A percentile compares a stretch with the other conserved stretches of the same genome.
phyloP scores from a whole-genome alignment of 805 yeast species.

The Wickerhamomyces hampshirensis region DNA sequence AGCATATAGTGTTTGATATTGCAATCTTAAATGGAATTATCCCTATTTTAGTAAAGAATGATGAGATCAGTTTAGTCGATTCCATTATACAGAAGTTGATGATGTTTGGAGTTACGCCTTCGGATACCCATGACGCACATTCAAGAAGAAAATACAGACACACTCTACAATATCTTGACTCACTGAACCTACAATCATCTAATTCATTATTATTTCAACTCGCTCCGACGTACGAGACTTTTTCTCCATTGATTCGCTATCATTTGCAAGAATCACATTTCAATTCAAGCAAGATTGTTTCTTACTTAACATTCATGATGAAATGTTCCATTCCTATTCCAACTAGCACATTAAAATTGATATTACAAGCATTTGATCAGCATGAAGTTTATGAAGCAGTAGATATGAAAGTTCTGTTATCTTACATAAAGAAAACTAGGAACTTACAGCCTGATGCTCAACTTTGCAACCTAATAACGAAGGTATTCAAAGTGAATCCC shows the following conservation, averaged over 20 bases:
- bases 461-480: too few relatives aligned
- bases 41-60: constrained; percentile 5
- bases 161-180: constrained; percentile 10
- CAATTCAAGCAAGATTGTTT: constrained; percentile 4
- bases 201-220: constrained; percentile 5
- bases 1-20: constrained; percentile 6
- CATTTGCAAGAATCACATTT: constrained; percentile 4
- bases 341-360: not conserved
- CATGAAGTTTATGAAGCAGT: constrained; percentile 1
- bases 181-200: constrained; percentile 2
- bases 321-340: constrained; percentile 1
- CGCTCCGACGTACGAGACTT: constrained; percentile 13
- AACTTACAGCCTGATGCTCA: too few relatives aligned
- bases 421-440: too few relatives aligned
- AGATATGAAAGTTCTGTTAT: constrained; percentile 2
- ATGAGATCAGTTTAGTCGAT: constrained; percentile 7
- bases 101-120: not conserved
- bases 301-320: constrained; percentile 3
- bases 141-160: constrained; percentile 7
- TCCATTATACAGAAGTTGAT: constrained; percentile 1
- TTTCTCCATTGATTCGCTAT: constrained; percentile 12
- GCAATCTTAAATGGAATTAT: constrained; percentile 6
- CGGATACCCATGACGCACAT: not conserved
- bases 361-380: constrained; percentile 2
- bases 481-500: too few relatives aligned